Evolutionary conservation across 2,329 filamentous ascomycete genomes (phyloP).

Genomic region (Colletotrichum sp.): DNA sequence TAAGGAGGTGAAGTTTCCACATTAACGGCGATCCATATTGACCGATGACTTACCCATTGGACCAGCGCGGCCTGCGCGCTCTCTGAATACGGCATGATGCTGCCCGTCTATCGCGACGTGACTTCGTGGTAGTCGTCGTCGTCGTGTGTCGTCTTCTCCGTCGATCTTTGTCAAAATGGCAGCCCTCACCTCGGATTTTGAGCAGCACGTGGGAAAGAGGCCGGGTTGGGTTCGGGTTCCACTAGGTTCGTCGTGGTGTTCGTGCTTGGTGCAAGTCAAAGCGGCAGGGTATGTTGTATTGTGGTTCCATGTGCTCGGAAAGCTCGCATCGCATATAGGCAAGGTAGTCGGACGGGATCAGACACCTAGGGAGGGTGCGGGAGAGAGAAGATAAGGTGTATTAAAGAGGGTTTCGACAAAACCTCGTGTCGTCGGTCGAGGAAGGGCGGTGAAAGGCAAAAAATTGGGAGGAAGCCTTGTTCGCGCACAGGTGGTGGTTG

Average conservation of each 20-base stretch:
- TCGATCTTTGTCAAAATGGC: neutral
- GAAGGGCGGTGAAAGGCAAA: slow-evolving; percentile 12
- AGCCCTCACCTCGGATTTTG: neutral
- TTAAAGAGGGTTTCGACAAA: slow-evolving; percentile 6
- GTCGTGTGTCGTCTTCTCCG: neutral
- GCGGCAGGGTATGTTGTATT: slow-evolving; percentile 3
- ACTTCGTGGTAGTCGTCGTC: neutral
- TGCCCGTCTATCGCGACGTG: neutral
- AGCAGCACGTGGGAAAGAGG: slow-evolving; percentile 8
- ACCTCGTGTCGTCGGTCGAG: neutral
- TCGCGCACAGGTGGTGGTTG: slow-evolving; percentile 2
- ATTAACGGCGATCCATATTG: neutral
- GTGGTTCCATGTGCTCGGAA: slow-evolving; percentile 14
- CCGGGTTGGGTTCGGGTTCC: slow-evolving; percentile 7
- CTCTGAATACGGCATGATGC: slow-evolving; percentile 44
- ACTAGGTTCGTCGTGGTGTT: slow-evolving; percentile 8
- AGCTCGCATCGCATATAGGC: slow-evolving; percentile 3
- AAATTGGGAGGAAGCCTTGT: neutral
- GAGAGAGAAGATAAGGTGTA: neutral
- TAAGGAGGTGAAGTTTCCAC: neutral
- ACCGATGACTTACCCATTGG: slow-evolving; percentile 52
- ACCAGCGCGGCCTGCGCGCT: slow-evolving; percentile 60
- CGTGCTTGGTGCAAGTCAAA: slow-evolving; percentile 15
- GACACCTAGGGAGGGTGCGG: neutral
- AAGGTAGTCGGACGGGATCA: neutral